Evolutionary conservation across 2,329 filamentous ascomycete genomes (phyloP).

Genomic region (Epichloe sp.): DNA sequence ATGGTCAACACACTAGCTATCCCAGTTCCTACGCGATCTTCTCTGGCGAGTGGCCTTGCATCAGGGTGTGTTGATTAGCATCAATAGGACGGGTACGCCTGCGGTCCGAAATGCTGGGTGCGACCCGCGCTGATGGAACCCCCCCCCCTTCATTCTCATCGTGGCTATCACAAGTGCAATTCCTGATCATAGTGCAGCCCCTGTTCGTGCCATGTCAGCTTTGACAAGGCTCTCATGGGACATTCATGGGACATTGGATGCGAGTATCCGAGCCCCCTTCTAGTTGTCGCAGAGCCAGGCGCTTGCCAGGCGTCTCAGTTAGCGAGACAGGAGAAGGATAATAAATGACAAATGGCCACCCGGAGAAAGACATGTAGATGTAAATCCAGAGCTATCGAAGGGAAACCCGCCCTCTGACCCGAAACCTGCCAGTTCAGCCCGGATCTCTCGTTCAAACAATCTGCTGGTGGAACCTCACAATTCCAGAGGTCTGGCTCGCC

Average conservation of each 20-base stretch:
- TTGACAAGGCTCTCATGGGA: neutral
- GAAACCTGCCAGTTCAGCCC: neutral
- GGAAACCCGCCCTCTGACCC: neutral
- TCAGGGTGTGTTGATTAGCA: neutral
- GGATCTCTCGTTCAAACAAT: neutral
- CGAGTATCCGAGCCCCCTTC: conserved; percentile 4
- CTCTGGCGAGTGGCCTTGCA: conserved; percentile 5
- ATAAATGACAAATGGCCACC: neutral
- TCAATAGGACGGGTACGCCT: conserved; percentile 1
- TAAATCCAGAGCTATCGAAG: neutral
- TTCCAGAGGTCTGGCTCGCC: conserved; percentile 4
- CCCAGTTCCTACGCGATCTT: conserved; percentile 3
- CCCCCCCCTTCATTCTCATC: neutral
- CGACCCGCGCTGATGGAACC: neutral
- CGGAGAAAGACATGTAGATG: neutral
- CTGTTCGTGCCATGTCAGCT: conserved; percentile 1
- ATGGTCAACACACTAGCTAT: neutral
- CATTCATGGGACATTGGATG: conserved; percentile 1
- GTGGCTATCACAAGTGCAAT: neutral
- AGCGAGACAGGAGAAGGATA: conserved; percentile 3
- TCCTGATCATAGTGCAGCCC: neutral
- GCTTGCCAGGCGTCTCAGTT: conserved; percentile 6
- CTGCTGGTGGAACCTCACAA: conserved; percentile 1
- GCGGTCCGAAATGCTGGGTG: conserved; percentile 3
- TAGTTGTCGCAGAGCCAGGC: neutral